Percentiles rank a stretch among this genome's conserved stretches.
These are phyloP conservation scores for Penicillium coprophilum DNA, from an alignment of 495 filamentous ascomycete species.

Conservation along the genomic window DNA sequence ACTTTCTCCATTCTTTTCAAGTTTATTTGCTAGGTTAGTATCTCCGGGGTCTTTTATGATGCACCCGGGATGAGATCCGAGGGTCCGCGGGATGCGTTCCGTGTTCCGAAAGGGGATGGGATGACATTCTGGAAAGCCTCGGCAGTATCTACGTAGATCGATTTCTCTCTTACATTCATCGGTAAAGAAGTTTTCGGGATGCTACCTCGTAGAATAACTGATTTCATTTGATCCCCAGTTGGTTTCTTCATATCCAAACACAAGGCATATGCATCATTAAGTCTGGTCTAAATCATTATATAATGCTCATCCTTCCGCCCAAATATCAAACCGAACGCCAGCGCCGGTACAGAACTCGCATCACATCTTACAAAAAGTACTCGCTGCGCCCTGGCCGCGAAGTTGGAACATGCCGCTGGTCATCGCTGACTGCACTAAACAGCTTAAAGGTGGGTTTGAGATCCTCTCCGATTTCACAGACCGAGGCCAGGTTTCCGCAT, in stretches of 20 bases:
- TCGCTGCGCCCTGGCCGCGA: conserved; percentile 81
- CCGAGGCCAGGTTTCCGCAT: conserved; percentile 94
- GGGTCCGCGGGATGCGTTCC: conserved; percentile 20
- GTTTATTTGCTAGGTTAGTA: neutral
- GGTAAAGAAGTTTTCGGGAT: neutral
- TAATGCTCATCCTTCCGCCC: conserved; percentile 31
- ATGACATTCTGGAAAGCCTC: neutral
- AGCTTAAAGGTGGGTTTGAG: conserved; percentile 88
- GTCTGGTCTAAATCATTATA: conserved; percentile 41
- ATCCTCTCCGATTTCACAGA: conserved; percentile 88
- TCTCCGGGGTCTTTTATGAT: conserved; percentile 18
- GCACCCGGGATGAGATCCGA: conserved; percentile 23
- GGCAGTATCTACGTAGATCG: neutral
- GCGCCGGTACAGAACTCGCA: conserved; percentile 39
- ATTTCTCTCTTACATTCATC: neutral
- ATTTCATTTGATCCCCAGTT: neutral
- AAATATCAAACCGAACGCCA: conserved; percentile 37
- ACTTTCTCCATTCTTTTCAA: conserved; percentile 31
- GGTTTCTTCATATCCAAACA: neutral
- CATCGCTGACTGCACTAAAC: conserved; percentile 91
- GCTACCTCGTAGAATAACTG: neutral
- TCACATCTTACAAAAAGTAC: conserved; percentile 80
- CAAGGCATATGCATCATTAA: conserved; percentile 29
- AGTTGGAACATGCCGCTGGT: conserved; percentile 81
- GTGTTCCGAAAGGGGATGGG: neutral